These are phyloP conservation scores for Peribolospora kevripleyi DNA, from an alignment of 768 basidiomycete genomes.

Conservation along the genomic window DNA sequence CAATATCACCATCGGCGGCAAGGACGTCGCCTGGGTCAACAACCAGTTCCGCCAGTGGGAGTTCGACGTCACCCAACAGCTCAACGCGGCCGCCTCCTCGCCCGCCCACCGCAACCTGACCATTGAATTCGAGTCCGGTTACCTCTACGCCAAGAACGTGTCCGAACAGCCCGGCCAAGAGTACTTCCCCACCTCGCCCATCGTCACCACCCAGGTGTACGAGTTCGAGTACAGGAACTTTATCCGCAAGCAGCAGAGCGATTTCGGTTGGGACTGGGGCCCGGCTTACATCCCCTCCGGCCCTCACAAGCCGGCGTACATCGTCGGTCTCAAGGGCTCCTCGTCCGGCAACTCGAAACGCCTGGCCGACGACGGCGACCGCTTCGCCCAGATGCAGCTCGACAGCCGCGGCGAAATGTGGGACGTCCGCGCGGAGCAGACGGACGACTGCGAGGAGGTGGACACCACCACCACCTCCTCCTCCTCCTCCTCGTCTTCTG, in stretches of 20 bases:
- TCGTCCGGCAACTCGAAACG: too few relatives aligned
- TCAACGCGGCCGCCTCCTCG: conserved; percentile 17
- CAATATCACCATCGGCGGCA: conserved; percentile 30
- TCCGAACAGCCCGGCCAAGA: conserved; percentile 29
- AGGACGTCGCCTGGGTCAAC: conserved; percentile 34
- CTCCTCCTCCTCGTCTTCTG: neutral
- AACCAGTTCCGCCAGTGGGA: conserved; percentile 35
- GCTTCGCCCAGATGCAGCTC: too few relatives aligned
- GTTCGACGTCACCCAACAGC: conserved; percentile 29
- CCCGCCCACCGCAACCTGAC: conserved; percentile 25
- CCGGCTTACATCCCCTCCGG: conserved; percentile 36
- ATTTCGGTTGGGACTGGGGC: conserved; percentile 43
- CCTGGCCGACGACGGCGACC: too few relatives aligned
- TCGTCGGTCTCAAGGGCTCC: neutral
- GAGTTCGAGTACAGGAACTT: conserved; percentile 32
- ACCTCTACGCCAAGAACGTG: conserved; percentile 32
- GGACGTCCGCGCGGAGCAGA: neutral
- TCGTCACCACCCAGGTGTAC: conserved; percentile 9
- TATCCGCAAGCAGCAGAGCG: conserved; percentile 30
- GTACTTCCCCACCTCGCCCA: conserved; percentile 21
- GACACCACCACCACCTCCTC: too few relatives aligned
- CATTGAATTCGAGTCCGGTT: conserved; percentile 32
- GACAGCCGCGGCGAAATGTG: neutral
- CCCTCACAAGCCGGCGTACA: conserved; percentile 29
- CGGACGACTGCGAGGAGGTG: too few relatives aligned